A percentile compares a stretch with the other conserved stretches of the same genome.
Evolutionary conservation across 2,329 filamentous ascomycete genomes (phyloP).

Genomic region (Botrytis fragariae): DNA sequence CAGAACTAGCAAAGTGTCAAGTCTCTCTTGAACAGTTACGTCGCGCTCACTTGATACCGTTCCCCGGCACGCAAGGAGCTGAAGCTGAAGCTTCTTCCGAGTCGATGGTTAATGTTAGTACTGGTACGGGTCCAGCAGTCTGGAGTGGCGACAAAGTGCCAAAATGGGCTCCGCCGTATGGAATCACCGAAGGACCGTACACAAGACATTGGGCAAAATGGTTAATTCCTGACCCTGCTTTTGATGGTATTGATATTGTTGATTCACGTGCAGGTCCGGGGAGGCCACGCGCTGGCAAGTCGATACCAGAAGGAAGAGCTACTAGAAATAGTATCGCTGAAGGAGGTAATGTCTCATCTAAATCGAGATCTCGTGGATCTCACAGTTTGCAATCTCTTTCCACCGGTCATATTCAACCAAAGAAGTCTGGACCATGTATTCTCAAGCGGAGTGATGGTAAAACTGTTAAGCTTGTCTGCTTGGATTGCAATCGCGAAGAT

Average conservation of each 20-base stretch:
- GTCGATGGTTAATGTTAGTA: conserved; percentile 68
- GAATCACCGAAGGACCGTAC: conserved; percentile 88
- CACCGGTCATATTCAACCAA: conserved; percentile 68
- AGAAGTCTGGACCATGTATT: conserved; percentile 78
- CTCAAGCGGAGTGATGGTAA: conserved; percentile 83
- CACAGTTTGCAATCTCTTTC: conserved; percentile 68
- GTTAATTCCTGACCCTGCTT: conserved; percentile 84
- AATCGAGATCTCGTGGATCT: conserved; percentile 56
- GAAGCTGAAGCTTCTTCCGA: conserved; percentile 44
- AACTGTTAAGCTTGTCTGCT: conserved; percentile 85
- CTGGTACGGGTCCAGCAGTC: conserved; percentile 71
- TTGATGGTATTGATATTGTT: conserved; percentile 64
- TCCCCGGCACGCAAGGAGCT: conserved; percentile 68
- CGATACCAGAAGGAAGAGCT: conserved; percentile 65
- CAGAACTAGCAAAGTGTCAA: conserved; percentile 95
- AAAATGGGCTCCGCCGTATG: conserved; percentile 81
- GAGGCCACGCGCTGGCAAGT: conserved; percentile 41
- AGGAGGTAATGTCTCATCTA: conserved; percentile 42
- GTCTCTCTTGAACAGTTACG: conserved; percentile 89
- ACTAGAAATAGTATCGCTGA: conserved; percentile 74
- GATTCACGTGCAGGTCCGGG: conserved; percentile 38
- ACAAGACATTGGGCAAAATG: conserved; percentile 92
- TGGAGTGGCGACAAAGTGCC: conserved; percentile 64
- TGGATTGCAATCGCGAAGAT: conserved; percentile 83
- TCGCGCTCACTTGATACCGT: conserved; percentile 88